Evolutionary conservation across 225 moss, liverwort and hornwort genomes (phyloP).

Genomic region (Rhytidiadelphus loreus): DNA sequence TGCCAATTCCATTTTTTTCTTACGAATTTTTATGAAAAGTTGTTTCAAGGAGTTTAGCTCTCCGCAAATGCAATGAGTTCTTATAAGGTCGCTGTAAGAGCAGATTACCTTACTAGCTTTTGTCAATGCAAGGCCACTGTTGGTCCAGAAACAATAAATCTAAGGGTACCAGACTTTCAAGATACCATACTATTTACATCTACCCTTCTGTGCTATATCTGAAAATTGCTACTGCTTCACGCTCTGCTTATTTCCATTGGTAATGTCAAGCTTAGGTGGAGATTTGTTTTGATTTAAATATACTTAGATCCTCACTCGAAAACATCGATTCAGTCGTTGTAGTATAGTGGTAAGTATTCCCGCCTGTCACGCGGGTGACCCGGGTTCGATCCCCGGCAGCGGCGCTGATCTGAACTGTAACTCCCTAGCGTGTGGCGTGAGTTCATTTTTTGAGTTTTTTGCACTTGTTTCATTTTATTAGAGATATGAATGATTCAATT

Average conservation of each 20-base stretch:
- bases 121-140: not conserved
- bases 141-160: too few species aligned
- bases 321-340: slow-evolving; percentile 7
- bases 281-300: too few species aligned
- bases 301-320: rapidly evolving
- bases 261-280: too few species aligned
- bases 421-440: rapidly evolving
- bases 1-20: too few species aligned
- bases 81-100: too few species aligned
- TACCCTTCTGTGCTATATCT: not conserved
- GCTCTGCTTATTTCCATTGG: not conserved
- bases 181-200: not conserved
- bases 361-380: slow-evolving; percentile 92
- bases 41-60: too few species aligned
- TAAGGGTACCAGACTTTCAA: not conserved
- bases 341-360: slow-evolving; percentile 92
- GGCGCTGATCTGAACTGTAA: not conserved
- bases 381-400: slow-evolving; percentile 92
- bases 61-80: too few species aligned
- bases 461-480: not conserved
- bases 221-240: not conserved
- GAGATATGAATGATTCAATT: not conserved
- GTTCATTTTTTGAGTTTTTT: too few species aligned
- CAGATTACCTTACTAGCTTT: not conserved
- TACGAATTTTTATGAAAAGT: too few species aligned